Base-by-base conservation (phyloP, 768 basidiomycete genomes). In the Phaeotremella skinneri region DNA sequence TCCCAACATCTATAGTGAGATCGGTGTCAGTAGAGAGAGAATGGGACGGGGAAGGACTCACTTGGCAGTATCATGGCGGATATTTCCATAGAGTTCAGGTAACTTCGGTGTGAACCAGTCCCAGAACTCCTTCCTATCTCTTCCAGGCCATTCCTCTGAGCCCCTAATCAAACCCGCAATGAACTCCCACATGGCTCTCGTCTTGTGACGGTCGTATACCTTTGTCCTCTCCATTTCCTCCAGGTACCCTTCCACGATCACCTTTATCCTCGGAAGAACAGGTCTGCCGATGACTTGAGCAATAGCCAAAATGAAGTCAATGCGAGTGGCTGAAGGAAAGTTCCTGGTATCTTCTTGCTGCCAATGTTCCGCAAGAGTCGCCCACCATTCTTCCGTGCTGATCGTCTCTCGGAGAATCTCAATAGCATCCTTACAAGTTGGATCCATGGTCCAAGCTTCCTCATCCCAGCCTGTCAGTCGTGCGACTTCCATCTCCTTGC, bases 111-210 rank as follows among this genome's bases (percentile, higher is more conserved):
- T 78, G 30, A 86, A 78, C 91, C 91, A 94, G 39, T 77, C 63
- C 90, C 89, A 92, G 3, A 93, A 75, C 37, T 78, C 75, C 49
- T 83, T 78, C 26, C 81, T 80, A 34, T 79, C 76, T 37, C 78
- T 76, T 54, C 80, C 81, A 0, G 83, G 79, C 91, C 92, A 94
- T 69, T 93, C 89, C 75, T 91, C 91, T 14, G 87, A 85, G 31
- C 90, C 91, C 62, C 91, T 83, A 55, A 89, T 77, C 49, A 91
- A 68, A 21, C 91, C 91, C 32, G 83, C 81, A 26, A 92, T 72
- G 30, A 91, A 80, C 75, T 96, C 91, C 3, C 90, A 90, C 25
- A 86, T 85, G 27, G 89, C 89, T 25, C 90, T 83, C 72, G 91
- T 91, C 77, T 90, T 90, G 79, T 87, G 91, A 59, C 89, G 60